These are phyloP conservation scores for Chaetomium strumarium DNA, from an alignment of 2,329 filamentous ascomycete species.

Conservation along the genomic window DNA sequence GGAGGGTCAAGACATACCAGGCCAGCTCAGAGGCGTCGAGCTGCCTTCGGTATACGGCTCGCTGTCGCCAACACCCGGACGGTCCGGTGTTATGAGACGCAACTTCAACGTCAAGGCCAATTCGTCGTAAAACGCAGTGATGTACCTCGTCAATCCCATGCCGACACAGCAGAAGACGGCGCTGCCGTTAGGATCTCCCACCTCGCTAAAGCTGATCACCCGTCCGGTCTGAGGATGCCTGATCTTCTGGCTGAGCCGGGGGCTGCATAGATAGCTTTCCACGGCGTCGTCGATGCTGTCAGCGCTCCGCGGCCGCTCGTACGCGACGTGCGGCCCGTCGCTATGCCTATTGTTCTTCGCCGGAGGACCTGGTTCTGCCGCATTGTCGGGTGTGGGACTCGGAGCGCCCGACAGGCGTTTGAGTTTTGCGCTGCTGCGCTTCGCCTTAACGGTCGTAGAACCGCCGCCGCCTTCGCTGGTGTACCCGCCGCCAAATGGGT, in stretches of 20 bases:
- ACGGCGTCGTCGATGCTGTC: constrained; percentile 90
- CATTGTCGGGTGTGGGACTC: constrained; percentile 37
- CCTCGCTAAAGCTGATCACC: constrained; percentile 91
- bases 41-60: constrained; percentile 76
- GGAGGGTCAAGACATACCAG: constrained; percentile 55
- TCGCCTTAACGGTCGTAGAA: constrained; percentile 35
- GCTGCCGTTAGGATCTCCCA: constrained; percentile 84
- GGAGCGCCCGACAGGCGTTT: constrained; percentile 51
- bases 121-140: constrained; percentile 97
- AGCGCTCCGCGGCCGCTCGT: constrained; percentile 69
- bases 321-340: constrained; percentile 43
- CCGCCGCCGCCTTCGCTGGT: constrained; percentile 23
- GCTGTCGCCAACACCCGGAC: constrained; percentile 89
- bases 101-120: constrained; percentile 82
- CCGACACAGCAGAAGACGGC: constrained; percentile 96
- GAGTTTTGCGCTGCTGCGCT: constrained; percentile 52
- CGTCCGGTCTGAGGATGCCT: constrained; percentile 79
- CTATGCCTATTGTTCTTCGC: constrained; percentile 24
- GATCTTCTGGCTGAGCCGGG: constrained; percentile 82
- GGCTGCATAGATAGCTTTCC: constrained; percentile 74
- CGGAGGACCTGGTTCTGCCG: constrained; percentile 14
- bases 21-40: constrained; percentile 87
- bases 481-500: constrained; percentile 35
- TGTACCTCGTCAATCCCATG: constrained; percentile 93
- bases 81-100: constrained; percentile 86